These are phyloP conservation scores for Raphanus raphanistrum DNA, from an alignment of 345 rosid species.

Conservation along the genomic window DNA sequence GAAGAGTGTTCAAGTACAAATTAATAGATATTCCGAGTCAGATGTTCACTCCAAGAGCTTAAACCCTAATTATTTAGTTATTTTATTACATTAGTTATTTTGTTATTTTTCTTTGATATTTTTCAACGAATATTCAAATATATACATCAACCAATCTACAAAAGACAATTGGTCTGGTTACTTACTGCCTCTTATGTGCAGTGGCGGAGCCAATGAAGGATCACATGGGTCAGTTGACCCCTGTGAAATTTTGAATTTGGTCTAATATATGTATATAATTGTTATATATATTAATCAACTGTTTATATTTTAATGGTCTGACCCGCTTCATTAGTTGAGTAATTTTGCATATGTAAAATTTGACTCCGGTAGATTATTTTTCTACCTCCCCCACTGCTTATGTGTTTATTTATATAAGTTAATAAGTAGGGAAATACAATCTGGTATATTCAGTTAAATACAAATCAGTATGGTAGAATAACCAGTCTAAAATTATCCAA, in stretches of 20 bases:
- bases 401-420: not conserved
- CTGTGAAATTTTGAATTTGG: too few species aligned
- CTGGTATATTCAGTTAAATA: not conserved
- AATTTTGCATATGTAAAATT: too few species aligned
- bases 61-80: not conserved
- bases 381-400: too few species aligned
- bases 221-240: too few species aligned
- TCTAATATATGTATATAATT: too few species aligned
- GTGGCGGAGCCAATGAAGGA: too few species aligned
- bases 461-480: not conserved
- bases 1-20: slow-evolving; percentile 8
- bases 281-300: too few species aligned
- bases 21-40: not conserved
- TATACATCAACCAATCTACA: not conserved
- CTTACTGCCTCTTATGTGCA: not conserved
- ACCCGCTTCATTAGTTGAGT: too few species aligned
- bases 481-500: not conserved
- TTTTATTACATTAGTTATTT: not conserved
- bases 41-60: slow-evolving; percentile 6
- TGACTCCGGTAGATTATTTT: too few species aligned
- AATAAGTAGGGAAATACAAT: not conserved
- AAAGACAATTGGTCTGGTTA: slow-evolving; percentile 7
- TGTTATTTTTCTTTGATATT: not conserved
- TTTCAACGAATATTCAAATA: not conserved
- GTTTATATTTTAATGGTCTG: too few species aligned